Evolutionary conservation across 2,329 filamentous ascomycete genomes (phyloP).

Genomic region (Neurospora crassa): DNA sequence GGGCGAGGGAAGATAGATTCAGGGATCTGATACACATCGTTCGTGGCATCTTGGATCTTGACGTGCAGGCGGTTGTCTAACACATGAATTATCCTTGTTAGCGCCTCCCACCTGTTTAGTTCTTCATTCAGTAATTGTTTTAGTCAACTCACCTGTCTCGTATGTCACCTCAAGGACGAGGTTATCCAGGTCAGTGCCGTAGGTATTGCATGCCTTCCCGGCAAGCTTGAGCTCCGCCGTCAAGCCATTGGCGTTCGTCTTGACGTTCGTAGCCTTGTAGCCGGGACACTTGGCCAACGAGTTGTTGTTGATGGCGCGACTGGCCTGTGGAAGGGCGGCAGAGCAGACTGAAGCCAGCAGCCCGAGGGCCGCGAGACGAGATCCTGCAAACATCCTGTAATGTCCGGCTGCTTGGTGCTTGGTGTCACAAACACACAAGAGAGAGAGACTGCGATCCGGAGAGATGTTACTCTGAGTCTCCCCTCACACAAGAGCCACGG

Average conservation of each 20-base stretch:
- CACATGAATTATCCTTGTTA: neutral
- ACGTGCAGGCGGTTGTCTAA: conserved; percentile 62
- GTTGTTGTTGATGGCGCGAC: conserved; percentile 13
- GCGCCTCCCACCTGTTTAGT: neutral
- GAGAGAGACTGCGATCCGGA: neutral
- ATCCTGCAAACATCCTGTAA: conserved; percentile 9
- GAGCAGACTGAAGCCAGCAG: conserved; percentile 12
- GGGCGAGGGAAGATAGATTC: conserved; percentile 59
- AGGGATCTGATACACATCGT: conserved; percentile 66
- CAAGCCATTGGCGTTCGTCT: conserved; percentile 38
- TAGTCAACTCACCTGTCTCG: conserved; percentile 36
- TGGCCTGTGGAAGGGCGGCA: conserved; percentile 5
- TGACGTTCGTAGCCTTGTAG: conserved; percentile 49
- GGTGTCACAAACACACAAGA: neutral
- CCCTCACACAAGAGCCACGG: neutral
- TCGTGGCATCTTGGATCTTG: conserved; percentile 61
- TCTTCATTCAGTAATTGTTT: neutral
- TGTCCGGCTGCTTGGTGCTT: neutral
- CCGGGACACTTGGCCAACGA: conserved; percentile 43
- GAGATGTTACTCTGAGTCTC: neutral
- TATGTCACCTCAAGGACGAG: conserved; percentile 56
- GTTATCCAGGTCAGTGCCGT: conserved; percentile 56
- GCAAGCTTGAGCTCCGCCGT: conserved; percentile 56
- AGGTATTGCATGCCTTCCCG: conserved; percentile 56
- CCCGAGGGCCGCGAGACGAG: conserved; percentile 11